Conservation (phyloP, 192 early-diverging fungal genomes). For the Coemansia sp. region DNA sequence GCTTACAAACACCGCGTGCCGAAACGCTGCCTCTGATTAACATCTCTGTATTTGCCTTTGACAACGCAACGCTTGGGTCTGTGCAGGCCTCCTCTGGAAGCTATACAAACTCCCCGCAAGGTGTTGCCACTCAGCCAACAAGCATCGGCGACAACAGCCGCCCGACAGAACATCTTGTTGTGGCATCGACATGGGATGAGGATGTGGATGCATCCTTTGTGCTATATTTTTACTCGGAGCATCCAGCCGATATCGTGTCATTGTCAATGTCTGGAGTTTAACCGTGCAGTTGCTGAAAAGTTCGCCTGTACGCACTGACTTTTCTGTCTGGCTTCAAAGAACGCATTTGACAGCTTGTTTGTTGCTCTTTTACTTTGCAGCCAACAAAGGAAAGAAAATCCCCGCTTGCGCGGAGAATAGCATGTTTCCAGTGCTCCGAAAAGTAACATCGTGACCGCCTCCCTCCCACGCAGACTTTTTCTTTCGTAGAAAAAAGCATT, state of each 20-base stretch:
- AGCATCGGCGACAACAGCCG: slow-evolving; percentile 16
- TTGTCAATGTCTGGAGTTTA: slow-evolving; percentile 2
- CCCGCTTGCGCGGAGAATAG: slow-evolving; percentile 5
- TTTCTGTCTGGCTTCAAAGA: no score
- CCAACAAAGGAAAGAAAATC: not conserved
- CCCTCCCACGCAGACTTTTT: no score
- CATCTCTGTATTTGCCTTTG: slow-evolving; percentile 65
- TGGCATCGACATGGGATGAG: slow-evolving; percentile 44
- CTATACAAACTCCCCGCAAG: slow-evolving; percentile 54
- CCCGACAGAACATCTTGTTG: slow-evolving; percentile 39
- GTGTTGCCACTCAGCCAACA: slow-evolving; percentile 34
- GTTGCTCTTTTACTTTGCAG: no score
- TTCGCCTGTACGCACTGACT: not conserved
- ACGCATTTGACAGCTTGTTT: no score
- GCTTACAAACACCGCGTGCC: slow-evolving; percentile 69
- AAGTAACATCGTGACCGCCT: not conserved
- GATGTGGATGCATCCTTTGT: slow-evolving; percentile 37
- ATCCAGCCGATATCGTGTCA: slow-evolving; percentile 27
- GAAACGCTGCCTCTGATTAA: slow-evolving; percentile 67
- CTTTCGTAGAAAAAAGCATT: not conserved
- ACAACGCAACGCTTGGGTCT: slow-evolving; percentile 19
- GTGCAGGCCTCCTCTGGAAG: slow-evolving; percentile 42
- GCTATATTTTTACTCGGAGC: slow-evolving; percentile 51
- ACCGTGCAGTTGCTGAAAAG: not conserved
- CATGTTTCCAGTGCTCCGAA: not conserved